Evolutionary conservation across 2,329 filamentous ascomycete genomes (phyloP), one percentile per base, ranked within the genome.

Genomic region (Incumbomyces lentus): DNA sequence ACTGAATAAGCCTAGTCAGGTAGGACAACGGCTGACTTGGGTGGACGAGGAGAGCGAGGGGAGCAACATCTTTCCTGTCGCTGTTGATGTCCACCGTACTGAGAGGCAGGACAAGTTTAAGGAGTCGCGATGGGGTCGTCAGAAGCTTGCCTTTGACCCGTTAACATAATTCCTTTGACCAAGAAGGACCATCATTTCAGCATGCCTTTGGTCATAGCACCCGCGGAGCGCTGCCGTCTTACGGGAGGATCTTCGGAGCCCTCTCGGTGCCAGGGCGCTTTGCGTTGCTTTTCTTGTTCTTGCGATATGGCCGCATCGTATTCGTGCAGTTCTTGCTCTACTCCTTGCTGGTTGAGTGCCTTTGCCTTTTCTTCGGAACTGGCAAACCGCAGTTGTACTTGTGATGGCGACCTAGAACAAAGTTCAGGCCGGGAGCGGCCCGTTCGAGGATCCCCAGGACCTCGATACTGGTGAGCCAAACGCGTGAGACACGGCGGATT

Each of bases 21-120:
- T 95, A 94, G 7, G 86, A 94, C 2, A 95, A 73, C 0, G 89
- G 89, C 60, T 95, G 89, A 52, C 93, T 86, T 0, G 89, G 88
- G 57, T 95, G 89, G 0, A 95, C 75, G 2, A 95, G 77, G 0
- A 95, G 74, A 1, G 88, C 88, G 11, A 95, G 71, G 0, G 88
- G 87, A 56, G 93, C 85, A n/a, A 90, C 79, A 40, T 81, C 75
- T 63, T 84, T 82, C 47, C 79, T 72, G 51, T 81, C 75, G 1
- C 67, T 66, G 52, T 77, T 74, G 26, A 71, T 69, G 47, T 81
- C 78, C 38, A 71, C 65, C 0, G 76, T 81, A 0, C 78, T 79
- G 19, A 93, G 71, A 0, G 86, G 87, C 0, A 93, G 71, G 13
- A 92, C 81, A 12, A 93, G 72, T 63, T 92, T 92, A 41, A 93